Base-by-base conservation (phyloP, 345 rosid species). In the Laguncularia racemosa region DNA sequence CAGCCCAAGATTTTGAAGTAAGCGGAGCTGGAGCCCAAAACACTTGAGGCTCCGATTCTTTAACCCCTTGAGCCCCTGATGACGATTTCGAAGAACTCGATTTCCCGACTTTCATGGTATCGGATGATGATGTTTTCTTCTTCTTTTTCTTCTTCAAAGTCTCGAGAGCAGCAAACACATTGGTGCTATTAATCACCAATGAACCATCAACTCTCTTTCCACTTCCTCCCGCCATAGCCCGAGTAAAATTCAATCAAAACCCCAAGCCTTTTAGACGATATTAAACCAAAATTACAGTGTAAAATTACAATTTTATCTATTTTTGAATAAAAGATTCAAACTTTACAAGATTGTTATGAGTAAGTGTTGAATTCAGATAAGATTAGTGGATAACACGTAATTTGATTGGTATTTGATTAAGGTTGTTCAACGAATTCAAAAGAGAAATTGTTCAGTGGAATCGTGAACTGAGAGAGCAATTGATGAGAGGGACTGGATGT, bases 1-100 rank as follows among this genome's bases (percentile, higher is more conserved):
- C 79, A 12, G 79, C 79, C 79, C 79, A 75, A 0, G 76, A 75
- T 61, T 75, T 75, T 3, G 48, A 56, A 19, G 45, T 61, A 46
- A 75, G 65, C 2, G 75, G 75, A 4, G 79, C 65, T 0, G 79
- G 79, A 2, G 76, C 73, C 79, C 79, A 75, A 46, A 71, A 71
- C 2, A 75, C 73, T 59, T 59, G 65, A 6, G 53, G 64, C 55
- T 53, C 64, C 0, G 67, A 58, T 56, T 62, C 69, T 10, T 65
- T 52, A 14, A 51, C 28, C 63, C 60, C 54, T 7, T 54, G 9
- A 46, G 57, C 23, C 20, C 59, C 44, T 40, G 44, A 46, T 0
- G 66, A 56, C 16, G 70, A 67, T 15, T 63, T 59, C 8, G 69
- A 66, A 21, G 60, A 58, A 11, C 72, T 56, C 16, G 52, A 51